Conservation (phyloP, 192 early-diverging fungal genomes). For the Pilobolus umbonatus region DNA sequence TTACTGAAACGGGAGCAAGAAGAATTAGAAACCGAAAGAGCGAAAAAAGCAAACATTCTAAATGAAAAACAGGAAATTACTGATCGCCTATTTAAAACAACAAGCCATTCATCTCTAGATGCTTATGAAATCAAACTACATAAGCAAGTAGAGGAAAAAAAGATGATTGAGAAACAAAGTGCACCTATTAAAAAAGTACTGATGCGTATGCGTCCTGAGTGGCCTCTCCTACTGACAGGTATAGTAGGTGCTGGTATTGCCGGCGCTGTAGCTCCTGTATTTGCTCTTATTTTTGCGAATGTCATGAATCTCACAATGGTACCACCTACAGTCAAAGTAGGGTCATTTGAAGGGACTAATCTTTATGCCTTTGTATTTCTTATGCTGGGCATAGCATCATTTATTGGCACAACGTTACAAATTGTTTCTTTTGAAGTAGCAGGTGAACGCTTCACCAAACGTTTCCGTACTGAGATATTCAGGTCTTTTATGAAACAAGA, state of each 20-base stretch:
- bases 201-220: conserved; percentile 50
- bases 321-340: conserved; percentile 7
- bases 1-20: conserved; percentile 6
- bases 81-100: conserved; percentile 7
- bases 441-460: conserved; percentile 26
- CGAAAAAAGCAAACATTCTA: background rate
- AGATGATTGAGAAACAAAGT: conserved; percentile 37
- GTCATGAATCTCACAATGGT: conserved; percentile 41
- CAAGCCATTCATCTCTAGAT: conserved; percentile 11
- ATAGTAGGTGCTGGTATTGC: conserved; percentile 55
- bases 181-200: conserved; percentile 52
- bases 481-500: conserved; percentile 75
- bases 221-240: conserved; percentile 52
- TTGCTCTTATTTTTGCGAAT: conserved; percentile 53
- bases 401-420: conserved; percentile 10
- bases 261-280: conserved; percentile 75
- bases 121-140: conserved; percentile 32
- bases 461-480: conserved; percentile 48
- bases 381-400: conserved; percentile 21
- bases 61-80: background rate
- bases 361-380: conserved; percentile 31
- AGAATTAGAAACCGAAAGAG: background rate
- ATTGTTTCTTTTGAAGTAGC: conserved; percentile 23
- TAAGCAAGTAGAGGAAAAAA: conserved; percentile 33
- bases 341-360: conserved; percentile 27